A percentile compares a stretch with the other conserved stretches of the same genome.
phyloP scores from a whole-genome alignment of 2,329 filamentous ascomycete species.

The Epichloe brachyelytri region DNA sequence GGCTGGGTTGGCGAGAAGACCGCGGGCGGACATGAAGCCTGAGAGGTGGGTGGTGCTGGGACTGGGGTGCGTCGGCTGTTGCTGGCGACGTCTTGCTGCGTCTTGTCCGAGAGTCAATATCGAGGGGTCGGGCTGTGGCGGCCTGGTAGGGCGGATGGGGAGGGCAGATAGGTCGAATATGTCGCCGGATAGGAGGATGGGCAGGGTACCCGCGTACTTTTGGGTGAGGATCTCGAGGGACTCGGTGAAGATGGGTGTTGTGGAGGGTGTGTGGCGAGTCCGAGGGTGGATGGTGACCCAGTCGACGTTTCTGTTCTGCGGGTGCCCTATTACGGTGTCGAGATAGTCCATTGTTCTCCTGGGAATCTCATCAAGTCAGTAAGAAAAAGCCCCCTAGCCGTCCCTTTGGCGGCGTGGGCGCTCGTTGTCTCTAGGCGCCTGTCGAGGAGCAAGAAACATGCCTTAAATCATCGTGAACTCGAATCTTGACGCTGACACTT shows the following conservation, averaged over 20 bases:
- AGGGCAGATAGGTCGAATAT: conserved; percentile 44
- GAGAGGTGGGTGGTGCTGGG: conserved; percentile 36
- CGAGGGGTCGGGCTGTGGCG: conserved; percentile 18
- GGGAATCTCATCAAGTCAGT: not conserved
- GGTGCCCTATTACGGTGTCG: conserved; percentile 44
- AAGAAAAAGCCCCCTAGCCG: not conserved
- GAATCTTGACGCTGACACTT: conserved; percentile 58
- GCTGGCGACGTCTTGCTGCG: not conserved
- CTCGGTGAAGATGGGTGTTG: conserved; percentile 46
- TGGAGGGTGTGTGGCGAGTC: conserved; percentile 47
- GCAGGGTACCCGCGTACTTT: conserved; percentile 40
- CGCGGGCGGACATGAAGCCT: conserved; percentile 59
- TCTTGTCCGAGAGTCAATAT: conserved; percentile 16
- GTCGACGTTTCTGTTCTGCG: conserved; percentile 41
- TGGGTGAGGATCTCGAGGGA: conserved; percentile 43
- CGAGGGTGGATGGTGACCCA: conserved; percentile 60
- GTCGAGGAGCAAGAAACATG: conserved; percentile 9
- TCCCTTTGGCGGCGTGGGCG: too few species aligned
- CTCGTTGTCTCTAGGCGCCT: too few species aligned
- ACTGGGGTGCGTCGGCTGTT: conserved; percentile 2
- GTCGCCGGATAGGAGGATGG: conserved; percentile 56
- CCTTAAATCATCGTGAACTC: conserved; percentile 52
- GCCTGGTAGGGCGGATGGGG: conserved; percentile 24
- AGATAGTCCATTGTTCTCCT: conserved; percentile 50
- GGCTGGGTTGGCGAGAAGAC: conserved; percentile 53